Percentiles rank a stretch among this genome's conserved stretches.
These are phyloP conservation scores for Blastobotrys americana DNA, from an alignment of 805 yeast genomes.

Conservation along the genomic window DNA sequence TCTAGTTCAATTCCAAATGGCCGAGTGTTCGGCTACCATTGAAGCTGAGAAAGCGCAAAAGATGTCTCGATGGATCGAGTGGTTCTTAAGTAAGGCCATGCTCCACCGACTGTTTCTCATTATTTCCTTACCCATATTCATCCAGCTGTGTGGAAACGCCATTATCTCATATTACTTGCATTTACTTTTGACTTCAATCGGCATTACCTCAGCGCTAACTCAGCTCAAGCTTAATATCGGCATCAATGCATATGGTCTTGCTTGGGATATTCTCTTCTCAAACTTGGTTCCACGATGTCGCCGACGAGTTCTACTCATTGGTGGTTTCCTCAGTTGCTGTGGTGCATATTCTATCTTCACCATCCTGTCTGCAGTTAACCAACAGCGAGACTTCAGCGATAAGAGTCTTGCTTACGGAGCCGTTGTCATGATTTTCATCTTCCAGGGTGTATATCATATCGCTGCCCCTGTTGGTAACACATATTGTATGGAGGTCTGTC, in stretches of 20 bases:
- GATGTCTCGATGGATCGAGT: conserved; percentile 15
- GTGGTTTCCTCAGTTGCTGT: conserved; percentile 12
- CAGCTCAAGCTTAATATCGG: conserved; percentile 19
- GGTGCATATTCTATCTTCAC: conserved; percentile 35
- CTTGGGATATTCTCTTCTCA: conserved; percentile 2
- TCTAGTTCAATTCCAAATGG: conserved; percentile 17
- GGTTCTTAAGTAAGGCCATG: conserved; percentile 12
- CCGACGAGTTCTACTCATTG: conserved; percentile 16
- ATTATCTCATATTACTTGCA: conserved; percentile 38
- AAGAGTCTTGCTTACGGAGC: conserved; percentile 40
- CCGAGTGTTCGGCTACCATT: conserved; percentile 18
- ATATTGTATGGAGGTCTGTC: conserved; percentile 21
- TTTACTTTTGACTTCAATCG: conserved; percentile 46
- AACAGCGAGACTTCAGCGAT: conserved; percentile 36
- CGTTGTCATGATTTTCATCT: conserved; percentile 44
- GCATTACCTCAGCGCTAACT: conserved; percentile 34
- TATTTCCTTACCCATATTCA: conserved; percentile 9
- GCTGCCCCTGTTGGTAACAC: conserved; percentile 14
- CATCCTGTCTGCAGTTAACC: conserved; percentile 40
- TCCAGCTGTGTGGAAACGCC: conserved; percentile 17
- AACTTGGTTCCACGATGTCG: conserved; percentile 7
- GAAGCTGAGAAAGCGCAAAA: conserved; percentile 19
- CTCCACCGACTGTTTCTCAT: conserved; percentile 10
- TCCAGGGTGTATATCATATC: conserved; percentile 13
- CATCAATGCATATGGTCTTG: conserved; percentile 8